phyloP scores from a whole-genome alignment of 805 yeast genomes.

The Suhomyces sp. region DNA sequence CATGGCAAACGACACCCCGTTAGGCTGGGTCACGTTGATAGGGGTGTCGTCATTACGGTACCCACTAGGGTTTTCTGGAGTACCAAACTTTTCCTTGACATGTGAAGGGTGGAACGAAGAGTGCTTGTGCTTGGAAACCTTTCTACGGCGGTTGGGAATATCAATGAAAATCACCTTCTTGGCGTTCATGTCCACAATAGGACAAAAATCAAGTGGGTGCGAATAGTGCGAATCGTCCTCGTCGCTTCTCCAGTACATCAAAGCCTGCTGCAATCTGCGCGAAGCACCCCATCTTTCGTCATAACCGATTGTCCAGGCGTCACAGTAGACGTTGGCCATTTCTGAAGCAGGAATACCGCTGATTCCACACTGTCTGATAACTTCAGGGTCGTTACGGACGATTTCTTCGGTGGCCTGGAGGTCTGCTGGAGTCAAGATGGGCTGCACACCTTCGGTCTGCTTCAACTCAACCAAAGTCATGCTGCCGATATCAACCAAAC shows the following conservation, averaged over 20 bases:
- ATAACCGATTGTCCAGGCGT: constrained; percentile 68
- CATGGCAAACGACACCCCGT: constrained; percentile 76
- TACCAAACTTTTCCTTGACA: constrained; percentile 57
- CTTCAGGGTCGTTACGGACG: constrained; percentile 67
- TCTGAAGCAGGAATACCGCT: constrained; percentile 65
- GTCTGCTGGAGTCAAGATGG: constrained; percentile 71
- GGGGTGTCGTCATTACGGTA: constrained; percentile 65
- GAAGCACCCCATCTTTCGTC: constrained; percentile 78
- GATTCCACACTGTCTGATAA: constrained; percentile 67
- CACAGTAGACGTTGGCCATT: constrained; percentile 60
- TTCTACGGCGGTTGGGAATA: constrained; percentile 71
- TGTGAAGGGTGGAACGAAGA: constrained; percentile 69
- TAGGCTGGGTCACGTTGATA: constrained; percentile 71
- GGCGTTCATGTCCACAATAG: constrained; percentile 73
- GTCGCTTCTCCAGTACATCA: constrained; percentile 70
- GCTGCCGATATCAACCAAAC: constrained; percentile 57
- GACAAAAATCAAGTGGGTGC: constrained; percentile 78
- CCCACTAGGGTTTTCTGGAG: constrained; percentile 41
- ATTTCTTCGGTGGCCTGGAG: constrained; percentile 59
- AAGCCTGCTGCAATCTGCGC: constrained; percentile 74
- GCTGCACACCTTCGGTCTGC: constrained; percentile 61
- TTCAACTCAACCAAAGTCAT: constrained; percentile 46
- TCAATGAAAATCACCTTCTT: constrained; percentile 70
- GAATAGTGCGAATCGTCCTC: constrained; percentile 77
- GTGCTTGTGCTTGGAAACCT: constrained; percentile 64